Evolutionary conservation across 2,329 filamentous ascomycete species (phyloP), one percentile per base, ranked within the genome.

Genomic region (Verticillium alfalfae): DNA sequence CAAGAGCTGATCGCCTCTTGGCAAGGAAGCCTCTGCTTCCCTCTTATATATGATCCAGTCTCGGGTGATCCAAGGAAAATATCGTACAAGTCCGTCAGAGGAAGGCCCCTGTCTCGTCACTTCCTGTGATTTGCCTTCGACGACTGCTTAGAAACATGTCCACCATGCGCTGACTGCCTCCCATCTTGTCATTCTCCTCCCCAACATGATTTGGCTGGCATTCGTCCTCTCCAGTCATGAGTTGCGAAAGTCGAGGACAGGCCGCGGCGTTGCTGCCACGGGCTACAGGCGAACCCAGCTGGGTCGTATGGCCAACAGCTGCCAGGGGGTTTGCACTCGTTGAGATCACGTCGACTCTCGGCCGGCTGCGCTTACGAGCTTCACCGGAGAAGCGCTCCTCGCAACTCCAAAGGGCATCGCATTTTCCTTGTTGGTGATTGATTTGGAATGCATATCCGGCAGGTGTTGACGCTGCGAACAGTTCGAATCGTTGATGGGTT

Each of bases 121-220:
- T 75, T 13, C 76, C 76, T 31, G 72, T 69, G 41, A 78, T 76
- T 13, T 76, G 74, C 63, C 70, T 78, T 16, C 78, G 75, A 18
- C 82, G 75, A 56, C 77, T 82, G 63, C 74, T 83, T 34, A 85
- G 71, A 67, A 85, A 85, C 57, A 80, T 62, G 59, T 85, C 82
- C 8, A 85, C 82, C 79, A 85, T 84, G 52, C 74, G 74, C 69
- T 79, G 79, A 66, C 81, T 81, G 2, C 79, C 79, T 63, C 77
- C 69, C 0, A 69, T 70, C 62, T 79, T 76, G 0, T 71, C 69
- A 45, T 75, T 72, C 61, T 65, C 62, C 7, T 69, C 66, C 22
- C 60, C 60, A 38, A 34, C 15, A 13, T 36, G 34, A n/a, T 13
- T 56, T 15, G 9, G 5, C 18, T 34, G 26, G 54, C 34, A 36